Conservation (phyloP, 2,329 filamentous ascomycete species). For the Aspergillus quadricinctus region DNA sequence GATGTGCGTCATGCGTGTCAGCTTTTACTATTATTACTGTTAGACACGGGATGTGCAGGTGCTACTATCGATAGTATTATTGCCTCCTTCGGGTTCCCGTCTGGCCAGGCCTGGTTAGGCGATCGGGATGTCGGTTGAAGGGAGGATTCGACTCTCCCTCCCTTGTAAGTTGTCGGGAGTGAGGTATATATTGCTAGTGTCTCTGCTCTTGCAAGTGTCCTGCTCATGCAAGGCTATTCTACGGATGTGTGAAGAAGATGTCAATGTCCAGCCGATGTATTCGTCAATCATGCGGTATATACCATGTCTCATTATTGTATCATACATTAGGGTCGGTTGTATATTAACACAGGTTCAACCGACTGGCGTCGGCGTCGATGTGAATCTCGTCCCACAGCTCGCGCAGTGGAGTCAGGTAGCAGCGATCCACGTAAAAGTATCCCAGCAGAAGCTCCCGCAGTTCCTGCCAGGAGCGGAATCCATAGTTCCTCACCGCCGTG, state of each 20-base stretch:
- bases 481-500: conserved; percentile 22
- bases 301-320: conserved; percentile 15
- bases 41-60: not conserved
- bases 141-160: no score
- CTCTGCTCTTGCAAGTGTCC: no score
- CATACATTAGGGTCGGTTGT: conserved; percentile 5
- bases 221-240: not conserved
- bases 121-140: not conserved
- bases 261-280: not conserved
- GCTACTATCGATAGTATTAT: not conserved
- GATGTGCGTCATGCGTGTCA: no score
- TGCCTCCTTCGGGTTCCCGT: not conserved
- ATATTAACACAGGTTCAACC: not conserved
- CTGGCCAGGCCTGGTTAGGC: not conserved
- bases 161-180: no score
- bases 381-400: conserved; percentile 32
- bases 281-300: not conserved
- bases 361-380: conserved; percentile 12
- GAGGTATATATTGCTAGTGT: not conserved
- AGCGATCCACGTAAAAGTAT: conserved; percentile 36
- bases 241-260: not conserved
- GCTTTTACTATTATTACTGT: not conserved
- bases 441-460: conserved; percentile 26
- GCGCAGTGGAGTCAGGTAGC: conserved; percentile 26
- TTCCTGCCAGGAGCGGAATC: conserved; percentile 31